Evolutionary conservation across 2,329 filamentous ascomycete genomes (phyloP), one percentile per base, ranked within the genome.

Genomic region (Rhynchosporium graminicola): DNA sequence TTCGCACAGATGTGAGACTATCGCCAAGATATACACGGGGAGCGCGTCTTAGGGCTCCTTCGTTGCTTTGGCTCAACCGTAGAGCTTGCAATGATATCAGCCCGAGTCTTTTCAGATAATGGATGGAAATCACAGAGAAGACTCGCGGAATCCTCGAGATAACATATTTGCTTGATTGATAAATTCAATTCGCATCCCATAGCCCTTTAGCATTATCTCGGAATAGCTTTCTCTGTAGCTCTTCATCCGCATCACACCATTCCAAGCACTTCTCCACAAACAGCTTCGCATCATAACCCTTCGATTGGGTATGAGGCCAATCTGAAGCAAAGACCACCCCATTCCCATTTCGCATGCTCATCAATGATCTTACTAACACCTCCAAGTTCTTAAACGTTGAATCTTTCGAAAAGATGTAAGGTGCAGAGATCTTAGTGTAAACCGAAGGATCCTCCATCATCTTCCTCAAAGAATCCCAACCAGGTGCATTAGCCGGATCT

Each of bases 271-370:
- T 77, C 62, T 84, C 77, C 33, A 85, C 77, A 70, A 83, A 87
- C 0, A 80, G 80, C 52, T 72, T 76, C 28, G 86, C 82, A 68
- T 87, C 80, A 2, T 85, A 67, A 2, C 80, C 80, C 28, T 85
- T 81, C 63, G 83, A 87, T 12, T 85, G 77, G 3, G 86, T 88
- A 71, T 87, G 84, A 26, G 85, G 85, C 85, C 85, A 87, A 68
- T 87, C 85, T 0, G 83, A 85, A 1, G 83, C 84, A 71, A 85
- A 87, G 4, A 84, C 76, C 9, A 84, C 75, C 79, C 75, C 28
- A 63, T 70, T 20, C 77, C 72, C 2, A 43, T 56, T 54, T 77
- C 80, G 54, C 4, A 78, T 72, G 3, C 72, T 71, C 40, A 86
- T 67, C 7, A 87, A 72, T 67, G 85, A 80, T 13, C 71, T 74